Base-by-base conservation (phyloP, 352 stramenopile genomes). In the Phytopythium aichiense region DNA sequence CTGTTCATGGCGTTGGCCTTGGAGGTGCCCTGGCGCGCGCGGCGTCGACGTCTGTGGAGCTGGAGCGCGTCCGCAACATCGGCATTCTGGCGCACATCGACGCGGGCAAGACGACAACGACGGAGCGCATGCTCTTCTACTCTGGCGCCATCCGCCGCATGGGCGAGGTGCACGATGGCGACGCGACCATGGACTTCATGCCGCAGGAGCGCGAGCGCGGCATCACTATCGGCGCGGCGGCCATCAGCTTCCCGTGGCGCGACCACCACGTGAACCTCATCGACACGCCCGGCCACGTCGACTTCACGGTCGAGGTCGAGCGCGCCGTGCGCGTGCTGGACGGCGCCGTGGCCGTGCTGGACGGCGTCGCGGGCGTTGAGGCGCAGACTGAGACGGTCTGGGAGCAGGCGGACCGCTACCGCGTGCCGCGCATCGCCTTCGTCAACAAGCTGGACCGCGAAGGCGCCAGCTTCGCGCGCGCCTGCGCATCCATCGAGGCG, bases 71-170 rank as follows among this genome's bases (percentile, higher is more conserved):
- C 76, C 91, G 97, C 60, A 99, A 99, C 80, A 99, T 99, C 71
- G 96, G 97, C 64, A 99, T 99, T 72, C 94, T 99, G 74, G 97
- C 97, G 30, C 97, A 99, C 79, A 99, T 99, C 66, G 97, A 99
- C 76, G 96, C 96, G 9, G 97, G 97, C 20, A 99, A 99, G 82
- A 99, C 97, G 11, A 99, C 97, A 30, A 99, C 95, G 15, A 99
- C 96, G 20, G 97, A 99, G 76, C 89, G 96, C 64, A 99, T 99
- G 81, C 87, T 99, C 18, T 99, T 96, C 76, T 99, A 99, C 84
- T 92, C 96, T 25, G 97, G 83, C 50, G 72, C 71, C 1, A 92
- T 92, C 61, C 50, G 54, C 22, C 69, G 70, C 51, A 90, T 90
- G 81, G 81, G 81, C 46, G 79, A 93, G 60, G 84, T 92, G 56